Conservation (phyloP, 208 protist genomes). For the Wallacemonas sp. region DNA sequence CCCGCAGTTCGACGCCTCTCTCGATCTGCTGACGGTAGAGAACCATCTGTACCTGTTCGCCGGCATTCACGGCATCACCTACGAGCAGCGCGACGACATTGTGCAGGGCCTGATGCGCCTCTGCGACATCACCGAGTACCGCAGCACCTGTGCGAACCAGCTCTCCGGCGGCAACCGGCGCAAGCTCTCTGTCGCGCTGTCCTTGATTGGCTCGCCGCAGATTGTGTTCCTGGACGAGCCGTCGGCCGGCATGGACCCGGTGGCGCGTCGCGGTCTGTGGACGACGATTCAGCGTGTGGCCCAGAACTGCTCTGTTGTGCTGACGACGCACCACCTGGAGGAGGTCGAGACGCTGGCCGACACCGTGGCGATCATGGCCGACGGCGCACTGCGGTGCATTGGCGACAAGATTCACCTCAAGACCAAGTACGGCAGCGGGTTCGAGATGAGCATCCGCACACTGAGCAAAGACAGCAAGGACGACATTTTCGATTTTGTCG, state of each 20-base stretch:
- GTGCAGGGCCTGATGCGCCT: slow-evolving; percentile 28
- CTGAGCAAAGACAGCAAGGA: neutral
- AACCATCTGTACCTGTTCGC: slow-evolving; percentile 59
- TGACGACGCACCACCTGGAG: slow-evolving; percentile 95
- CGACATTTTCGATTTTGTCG: slow-evolving; percentile 24
- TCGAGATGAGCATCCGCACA: slow-evolving; percentile 31
- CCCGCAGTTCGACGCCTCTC: slow-evolving; percentile 90
- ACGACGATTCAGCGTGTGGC: slow-evolving; percentile 33
- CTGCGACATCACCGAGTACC: slow-evolving; percentile 27
- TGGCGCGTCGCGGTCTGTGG: slow-evolving; percentile 54
- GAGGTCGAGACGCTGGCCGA: slow-evolving; percentile 89
- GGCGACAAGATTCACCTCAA: slow-evolving; percentile 78
- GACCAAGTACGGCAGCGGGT: slow-evolving; percentile 53
- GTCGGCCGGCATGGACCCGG: slow-evolving; percentile 63
- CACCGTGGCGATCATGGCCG: slow-evolving; percentile 79
- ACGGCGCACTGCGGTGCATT: slow-evolving; percentile 77
- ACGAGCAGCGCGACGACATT: slow-evolving; percentile 17
- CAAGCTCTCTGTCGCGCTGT: slow-evolving; percentile 62
- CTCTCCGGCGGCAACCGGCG: slow-evolving; percentile 69
- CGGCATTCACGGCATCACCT: slow-evolving; percentile 53
- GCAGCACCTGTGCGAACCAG: slow-evolving; percentile 14
- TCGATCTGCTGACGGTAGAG: slow-evolving; percentile 74
- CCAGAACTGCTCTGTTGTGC: slow-evolving; percentile 69
- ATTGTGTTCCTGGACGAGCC: slow-evolving; percentile 74
- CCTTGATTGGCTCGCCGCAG: slow-evolving; percentile 53